phyloP scores from a whole-genome alignment of 176 grass and related monocot species.

The Phoenix roebelenii region DNA sequence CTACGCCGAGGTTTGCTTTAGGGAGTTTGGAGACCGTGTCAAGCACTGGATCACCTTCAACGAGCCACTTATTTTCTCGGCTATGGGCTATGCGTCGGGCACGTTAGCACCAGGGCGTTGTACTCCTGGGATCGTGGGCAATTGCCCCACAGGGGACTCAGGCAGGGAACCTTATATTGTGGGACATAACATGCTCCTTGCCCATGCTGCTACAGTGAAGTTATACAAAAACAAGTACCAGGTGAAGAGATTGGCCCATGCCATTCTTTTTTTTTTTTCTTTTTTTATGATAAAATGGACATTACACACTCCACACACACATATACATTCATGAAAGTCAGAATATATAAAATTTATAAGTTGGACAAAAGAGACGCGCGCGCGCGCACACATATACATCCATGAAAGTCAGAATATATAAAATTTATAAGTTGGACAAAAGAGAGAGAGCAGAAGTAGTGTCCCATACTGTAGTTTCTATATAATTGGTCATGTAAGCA shows the following conservation, averaged over 20 bases:
- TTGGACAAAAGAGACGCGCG: too few relatives aligned
- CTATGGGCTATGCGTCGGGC: constrained; percentile 24
- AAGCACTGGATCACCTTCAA: constrained; percentile 59
- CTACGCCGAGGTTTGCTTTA: constrained; percentile 41
- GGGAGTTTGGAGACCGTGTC: constrained; percentile 51
- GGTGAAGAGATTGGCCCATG: neutral
- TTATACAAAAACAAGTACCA: constrained; percentile 31
- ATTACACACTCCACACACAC: too few relatives aligned
- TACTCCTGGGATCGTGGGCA: constrained; percentile 14
- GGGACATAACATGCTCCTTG: constrained; percentile 17
- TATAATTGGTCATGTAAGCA: too few relatives aligned
- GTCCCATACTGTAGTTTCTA: too few relatives aligned
- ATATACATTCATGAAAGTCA: too few relatives aligned
- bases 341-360: too few relatives aligned
- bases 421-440: too few relatives aligned
- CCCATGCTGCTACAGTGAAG: constrained; percentile 18
- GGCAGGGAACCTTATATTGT: constrained; percentile 21
- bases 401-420: too few relatives aligned
- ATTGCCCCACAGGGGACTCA: constrained; percentile 12
- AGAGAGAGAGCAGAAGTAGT: too few relatives aligned
- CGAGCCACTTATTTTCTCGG: constrained; percentile 34
- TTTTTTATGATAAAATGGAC: too few relatives aligned
- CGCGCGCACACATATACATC: too few relatives aligned
- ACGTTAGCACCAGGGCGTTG: constrained; percentile 29
- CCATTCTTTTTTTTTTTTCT: too few relatives aligned